Base-by-base conservation (phyloP, 2,329 filamentous ascomycete species). In the Fusarium sulawesiense region DNA sequence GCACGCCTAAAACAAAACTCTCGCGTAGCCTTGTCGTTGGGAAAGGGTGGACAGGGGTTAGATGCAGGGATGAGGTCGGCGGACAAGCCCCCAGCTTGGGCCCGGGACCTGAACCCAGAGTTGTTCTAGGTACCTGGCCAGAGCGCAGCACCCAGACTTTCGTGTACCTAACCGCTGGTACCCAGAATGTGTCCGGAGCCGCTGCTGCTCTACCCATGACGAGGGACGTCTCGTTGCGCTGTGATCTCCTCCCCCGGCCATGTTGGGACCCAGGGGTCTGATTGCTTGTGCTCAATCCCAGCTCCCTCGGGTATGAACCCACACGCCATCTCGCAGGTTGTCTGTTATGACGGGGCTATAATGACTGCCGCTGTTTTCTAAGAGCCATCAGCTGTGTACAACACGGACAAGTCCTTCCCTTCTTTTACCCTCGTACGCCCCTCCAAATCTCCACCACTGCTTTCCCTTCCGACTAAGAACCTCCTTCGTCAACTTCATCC, bases 391-490 rank as follows among this genome's bases (percentile, higher is more conserved):
- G 44, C 42, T 69, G 56, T 63, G 67, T 69, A 70, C 20, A 71
- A 68, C 61, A 47, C 58, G 64, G 70, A 70, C 70, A 71, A 63
- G 70, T 74, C 73, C 74, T 75, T 76, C 77, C 63, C 77, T 80
- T 80, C 77, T 77, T 79, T 73, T 80, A 78, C 77, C 73, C 77
- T 77, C 74, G 68, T 72, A 76, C 77, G 67, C 77, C 78, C 77
- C 76, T 77, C 73, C 71, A 58, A 72, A 60, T 68, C 65, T 66
- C 59, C 70, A 71, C 70, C 64, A 66, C 29, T 72, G 64, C 53
- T 64, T 72, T 72, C 73, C 72, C 73, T 70, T 76, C 68, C 66
- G 62, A 71, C 74, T 58, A 72, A 70, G 71, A 66, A 73, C 72
- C 71, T 77, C 77, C 76, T 78, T 78, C 77, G 68, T 68, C 57